Conservation (phyloP, 192 early-diverging fungal species). For the Backusella sp. region DNA sequence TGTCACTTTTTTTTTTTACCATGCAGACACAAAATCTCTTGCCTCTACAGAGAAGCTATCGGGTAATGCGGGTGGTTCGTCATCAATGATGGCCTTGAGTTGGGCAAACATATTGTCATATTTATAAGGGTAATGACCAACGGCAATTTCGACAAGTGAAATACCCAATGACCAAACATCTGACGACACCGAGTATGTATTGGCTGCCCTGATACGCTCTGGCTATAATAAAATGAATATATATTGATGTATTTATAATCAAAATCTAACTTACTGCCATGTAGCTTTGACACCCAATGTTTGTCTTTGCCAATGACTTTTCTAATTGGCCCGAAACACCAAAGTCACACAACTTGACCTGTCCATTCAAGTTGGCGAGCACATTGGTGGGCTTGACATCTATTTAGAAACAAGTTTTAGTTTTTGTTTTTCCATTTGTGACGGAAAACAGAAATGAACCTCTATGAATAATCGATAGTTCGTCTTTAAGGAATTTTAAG, state of each 20-base stretch:
- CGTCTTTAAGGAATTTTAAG: conserved; percentile 82
- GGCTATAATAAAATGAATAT: conserved; percentile 51
- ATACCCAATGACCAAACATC: conserved; percentile 95
- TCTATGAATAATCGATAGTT: conserved; percentile 87
- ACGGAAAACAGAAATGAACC: conserved; percentile 35
- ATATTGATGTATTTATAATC: no score
- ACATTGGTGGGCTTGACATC: conserved; percentile 98
- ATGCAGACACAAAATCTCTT: conserved; percentile 77
- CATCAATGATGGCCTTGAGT: conserved; percentile 82
- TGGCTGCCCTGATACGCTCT: conserved; percentile 77
- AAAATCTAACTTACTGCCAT: conserved; percentile 70
- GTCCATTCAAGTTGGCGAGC: conserved; percentile 78
- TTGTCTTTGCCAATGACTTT: conserved; percentile 89
- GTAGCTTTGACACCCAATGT: conserved; percentile 93
- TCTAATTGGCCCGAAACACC: conserved; percentile 90
- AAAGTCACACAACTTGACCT: conserved; percentile 97
- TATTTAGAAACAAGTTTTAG: conserved; percentile 19
- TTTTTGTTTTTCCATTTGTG: background rate
- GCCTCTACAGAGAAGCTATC: conserved; percentile 64
- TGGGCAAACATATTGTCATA: conserved; percentile 84
- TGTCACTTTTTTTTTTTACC: conserved; percentile 43
- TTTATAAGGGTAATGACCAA: conserved; percentile 79
- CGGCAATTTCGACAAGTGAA: conserved; percentile 81
- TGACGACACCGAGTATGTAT: conserved; percentile 81
- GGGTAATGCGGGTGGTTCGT: conserved; percentile 72